Base-by-base conservation (phyloP, 2,329 filamentous ascomycete species). In the Drechmeria coniospora region DNA sequence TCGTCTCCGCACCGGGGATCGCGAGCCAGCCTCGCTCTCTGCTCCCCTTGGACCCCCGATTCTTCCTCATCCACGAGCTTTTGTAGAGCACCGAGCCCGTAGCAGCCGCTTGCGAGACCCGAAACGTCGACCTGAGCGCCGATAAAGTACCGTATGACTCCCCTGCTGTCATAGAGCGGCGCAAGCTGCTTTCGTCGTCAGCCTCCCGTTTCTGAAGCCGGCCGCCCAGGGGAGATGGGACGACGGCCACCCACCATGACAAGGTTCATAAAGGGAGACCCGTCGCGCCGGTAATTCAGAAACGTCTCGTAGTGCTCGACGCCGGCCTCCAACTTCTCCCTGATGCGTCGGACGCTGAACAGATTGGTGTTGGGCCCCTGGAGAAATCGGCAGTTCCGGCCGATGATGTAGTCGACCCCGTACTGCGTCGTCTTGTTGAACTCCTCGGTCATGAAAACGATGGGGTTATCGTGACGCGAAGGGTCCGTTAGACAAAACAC, bases 401-500 rank as follows among this genome's bases (percentile, higher is more conserved):
- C 79, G 12, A 86, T 66, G 3, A 74, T 68, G 44, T 84, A 81
- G 31, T 62, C 34, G 2, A 38, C 33, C 3, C 76, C 75, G 42
- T 82, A 83, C 41, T 82, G 75, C 1, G 76, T 82, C 4, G 74
- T 79, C 20, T 67, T 62, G 38, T 79, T 67, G 38, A 81, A 83
- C 49, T 79, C 76, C 59, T 81, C 74, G 1, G 75, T 81, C 11
- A 75, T 74, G 50, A 83, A 81, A 2, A 82, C 68, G 33, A 82
- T 79, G 1, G 77, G 78, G 43, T 82, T 81, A 36, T 81, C 78
- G 4, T 63, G 57, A 32, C 76, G 59, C 2, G 73, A 77, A 5
- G 79, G 76, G 48, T 84, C 79, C 1, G 75, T 79, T 32, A 84
- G 48, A 44, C 77, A 83, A 40, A 83, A 83, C 0, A 80, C 76